Conservation (phyloP, 1,139 yeast genomes). For the Geotrichum klebahnii region DNA sequence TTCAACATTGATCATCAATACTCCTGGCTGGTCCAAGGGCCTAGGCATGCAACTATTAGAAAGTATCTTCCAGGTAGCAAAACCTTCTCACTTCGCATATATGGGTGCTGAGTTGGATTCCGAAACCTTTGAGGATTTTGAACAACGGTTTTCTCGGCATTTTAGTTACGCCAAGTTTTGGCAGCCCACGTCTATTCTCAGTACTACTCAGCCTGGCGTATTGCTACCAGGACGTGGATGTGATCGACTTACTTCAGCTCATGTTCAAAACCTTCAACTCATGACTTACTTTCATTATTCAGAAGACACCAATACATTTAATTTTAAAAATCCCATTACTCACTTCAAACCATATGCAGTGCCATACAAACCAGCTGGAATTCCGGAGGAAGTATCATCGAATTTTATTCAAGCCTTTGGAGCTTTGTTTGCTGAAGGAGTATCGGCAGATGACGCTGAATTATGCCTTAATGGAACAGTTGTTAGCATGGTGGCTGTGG, state of each 20-base stretch:
- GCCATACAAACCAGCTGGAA: constrained; percentile 14
- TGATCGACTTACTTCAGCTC: constrained; percentile 29
- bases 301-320: background rate
- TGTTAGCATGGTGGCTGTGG: constrained; percentile 31
- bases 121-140: constrained; percentile 25
- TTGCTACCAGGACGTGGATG: constrained; percentile 17
- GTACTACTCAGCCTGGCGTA: constrained; percentile 1
- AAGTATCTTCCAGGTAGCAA: constrained; percentile 45
- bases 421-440: constrained; percentile 34
- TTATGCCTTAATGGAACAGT: constrained; percentile 35
- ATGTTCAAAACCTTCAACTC: constrained; percentile 36
- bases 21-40: constrained; percentile 95
- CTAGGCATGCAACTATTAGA: constrained; percentile 66
- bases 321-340: constrained; percentile 30
- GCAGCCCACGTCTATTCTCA: constrained; percentile 6
- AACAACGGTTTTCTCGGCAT: constrained; percentile 14
- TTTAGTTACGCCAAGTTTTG: constrained; percentile 3
- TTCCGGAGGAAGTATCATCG: background rate
- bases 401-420: constrained; percentile 29
- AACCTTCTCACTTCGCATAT: constrained; percentile 57
- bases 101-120: constrained; percentile 38
- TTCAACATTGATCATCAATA: constrained; percentile 58
- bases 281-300: constrained; percentile 37
- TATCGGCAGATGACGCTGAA: constrained; percentile 29
- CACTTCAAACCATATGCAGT: constrained; percentile 33